Evolutionary conservation across 345 rosid genomes (phyloP), one percentile per base, ranked within the genome.

Genomic region (Nasturtium officinale): DNA sequence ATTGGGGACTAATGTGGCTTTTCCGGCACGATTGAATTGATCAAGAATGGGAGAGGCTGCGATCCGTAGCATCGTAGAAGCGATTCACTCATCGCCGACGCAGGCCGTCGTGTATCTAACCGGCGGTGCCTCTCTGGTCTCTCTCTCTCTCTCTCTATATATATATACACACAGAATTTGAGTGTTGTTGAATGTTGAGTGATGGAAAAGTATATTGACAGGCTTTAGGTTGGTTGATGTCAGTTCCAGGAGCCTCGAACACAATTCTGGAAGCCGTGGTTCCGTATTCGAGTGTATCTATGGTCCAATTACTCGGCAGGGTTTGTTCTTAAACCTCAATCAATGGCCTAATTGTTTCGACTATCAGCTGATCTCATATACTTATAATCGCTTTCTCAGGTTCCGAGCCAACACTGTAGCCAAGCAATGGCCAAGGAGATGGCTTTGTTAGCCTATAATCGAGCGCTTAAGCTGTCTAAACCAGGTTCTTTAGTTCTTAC

Each of bases 71-170:
- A 50, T 90, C 20, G 91, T 91, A 7, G 89, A 91, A 78, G 90
- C 89, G 53, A 83, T 95, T 35, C 96, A 91, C 79, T 82, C 89
- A 29, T 76, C 84, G 5, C 85, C 94, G 26, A 73, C 87, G 17
- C 96, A 87, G 73, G 89, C 87, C 65, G 96, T 91, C 68, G 75
- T 91, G 28, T 87, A 88, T 76, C 80, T 95, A 75, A 50, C 90
- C 81, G 97, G 97, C 69, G 99, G 97, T 53, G 93, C 96, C 17
- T 87, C 97, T 78, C 83, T 87, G 91, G 98, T 89, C 38, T 58
- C 61, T 40, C 35, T 45, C 59, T 45, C 77, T 38, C 25, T 28
- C 25, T 17, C 7, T 1, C 15, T 40, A 29, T 29, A 5, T 6
- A 29, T 37, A 10, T 37, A 11, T 38, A 11, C 11, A 11, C 11